Evolutionary conservation across 495 filamentous ascomycete species (phyloP).

Genomic region (Neurospora discreta): DNA sequence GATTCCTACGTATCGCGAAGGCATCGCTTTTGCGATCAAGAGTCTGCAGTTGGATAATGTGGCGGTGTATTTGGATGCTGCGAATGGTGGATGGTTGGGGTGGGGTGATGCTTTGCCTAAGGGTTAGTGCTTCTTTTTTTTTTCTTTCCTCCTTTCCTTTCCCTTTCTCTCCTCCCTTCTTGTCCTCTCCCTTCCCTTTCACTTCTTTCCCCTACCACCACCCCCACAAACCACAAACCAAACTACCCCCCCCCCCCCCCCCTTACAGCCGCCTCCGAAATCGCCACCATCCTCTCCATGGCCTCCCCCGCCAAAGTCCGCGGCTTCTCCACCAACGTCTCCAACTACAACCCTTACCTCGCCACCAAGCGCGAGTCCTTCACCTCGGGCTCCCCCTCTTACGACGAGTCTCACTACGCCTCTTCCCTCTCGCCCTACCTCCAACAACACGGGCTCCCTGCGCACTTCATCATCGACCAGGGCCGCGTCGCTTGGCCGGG

Average conservation of each 20-base stretch:
- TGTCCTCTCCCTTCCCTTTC: not conserved
- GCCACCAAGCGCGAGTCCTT: slow-evolving; percentile 34
- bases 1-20: slow-evolving; percentile 41
- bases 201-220: not conserved
- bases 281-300: slow-evolving; percentile 46
- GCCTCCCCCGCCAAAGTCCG: slow-evolving; percentile 41
- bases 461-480: slow-evolving; percentile 50
- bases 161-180: not conserved
- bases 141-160: not conserved
- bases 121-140: not conserved
- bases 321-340: slow-evolving; percentile 64
- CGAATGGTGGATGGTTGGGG: slow-evolving; percentile 59
- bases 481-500: slow-evolving; percentile 39
- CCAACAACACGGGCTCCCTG: slow-evolving; percentile 41
- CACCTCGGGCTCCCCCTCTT: slow-evolving; percentile 33
- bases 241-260: not conserved
- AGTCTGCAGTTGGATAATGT: slow-evolving; percentile 47
- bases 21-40: slow-evolving; percentile 46
- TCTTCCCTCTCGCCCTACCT: slow-evolving; percentile 52
- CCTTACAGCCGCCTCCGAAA: slow-evolving; percentile 49
- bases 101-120: slow-evolving; percentile 58
- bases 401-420: slow-evolving; percentile 58
- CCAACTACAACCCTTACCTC: slow-evolving; percentile 58
- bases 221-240: slow-evolving; percentile 11
- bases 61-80: slow-evolving; percentile 54